Evolutionary conservation across 2,329 filamentous ascomycete genomes (phyloP).

Genomic region (Fusarium sp.): DNA sequence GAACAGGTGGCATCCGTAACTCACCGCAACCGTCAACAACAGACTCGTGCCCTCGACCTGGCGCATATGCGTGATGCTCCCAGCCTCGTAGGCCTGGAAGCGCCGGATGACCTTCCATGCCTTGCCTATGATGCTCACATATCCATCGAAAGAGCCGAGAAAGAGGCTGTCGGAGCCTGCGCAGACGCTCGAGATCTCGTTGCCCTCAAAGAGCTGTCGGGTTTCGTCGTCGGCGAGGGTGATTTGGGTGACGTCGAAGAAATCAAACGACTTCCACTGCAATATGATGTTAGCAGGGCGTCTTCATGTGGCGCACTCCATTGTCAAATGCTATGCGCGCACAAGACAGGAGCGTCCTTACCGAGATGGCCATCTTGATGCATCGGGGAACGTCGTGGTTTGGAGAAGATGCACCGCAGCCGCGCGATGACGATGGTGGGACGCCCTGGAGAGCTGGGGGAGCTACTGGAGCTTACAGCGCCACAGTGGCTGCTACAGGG

Average conservation of each 20-base stretch:
- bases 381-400: constrained; percentile 44
- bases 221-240: constrained; percentile 85
- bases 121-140: constrained; percentile 88
- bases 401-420: constrained; percentile 39
- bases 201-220: constrained; percentile 84
- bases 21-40: constrained; percentile 83
- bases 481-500: constrained; percentile 46
- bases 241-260: constrained; percentile 95
- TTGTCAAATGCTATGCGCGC: not conserved
- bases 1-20: constrained; percentile 35
- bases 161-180: constrained; percentile 93
- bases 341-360: constrained; percentile 30
- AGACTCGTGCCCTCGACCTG: constrained; percentile 91
- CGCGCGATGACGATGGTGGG: constrained; percentile 54
- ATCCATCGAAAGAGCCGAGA: constrained; percentile 87
- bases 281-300: constrained; percentile 17
- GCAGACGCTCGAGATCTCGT: constrained; percentile 86
- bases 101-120: constrained; percentile 88
- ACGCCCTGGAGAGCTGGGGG: constrained; percentile 41
- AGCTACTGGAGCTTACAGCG: constrained; percentile 46
- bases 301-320: not conserved
- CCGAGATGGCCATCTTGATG: constrained; percentile 56
- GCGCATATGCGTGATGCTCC: constrained; percentile 90
- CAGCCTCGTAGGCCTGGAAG: constrained; percentile 88
- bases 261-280: constrained; percentile 99